Base-by-base conservation (phyloP, 306 rosid species). In the Sicyos edulis region DNA sequence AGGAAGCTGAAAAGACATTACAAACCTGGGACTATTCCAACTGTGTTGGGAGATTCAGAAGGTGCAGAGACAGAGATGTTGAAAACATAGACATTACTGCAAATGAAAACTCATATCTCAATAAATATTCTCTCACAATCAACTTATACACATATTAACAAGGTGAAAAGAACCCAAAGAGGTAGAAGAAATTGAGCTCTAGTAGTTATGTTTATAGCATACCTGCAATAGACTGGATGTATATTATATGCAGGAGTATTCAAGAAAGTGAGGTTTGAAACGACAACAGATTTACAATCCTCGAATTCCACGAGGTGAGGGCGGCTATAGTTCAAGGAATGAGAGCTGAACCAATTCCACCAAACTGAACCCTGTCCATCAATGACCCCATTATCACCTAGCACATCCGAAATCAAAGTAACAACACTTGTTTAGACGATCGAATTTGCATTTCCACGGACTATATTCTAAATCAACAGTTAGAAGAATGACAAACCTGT, bases 221-320 rank as follows among this genome's bases (percentile, higher is more conserved):
- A 88, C 99, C 99, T 91, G 95, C 97, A 95, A 79, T 95, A 95
- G 75, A 95, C 92, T 26, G 97, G 97, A 80, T 95, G 97, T 73
- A 95, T 89, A 75, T 80, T 78, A 76, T 87, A 95, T 10, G 96
- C 92, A 37, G 99, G 99, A 74, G 97, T 82, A 77, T 95, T 87
- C 83, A 91, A 75, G 82, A 95, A 82, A 52, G 97, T 87, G 78
- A 95, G 95, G 80, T 95, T 95, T 47, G 99, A 95, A 75, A 95
- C 96, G 10, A 89, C 96, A 2, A 95, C 87, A 71, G 57, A 21
- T 56, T 91, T 72, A 20, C 95, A 91, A 7, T 82, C 74, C 53
- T 83, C 79, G 73, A 95, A 63, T 76, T 95, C 99, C 37, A 95
- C 87, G 74, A 95, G 86, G 81, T 91, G 96, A 74, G 99, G 99